Conservation (phyloP, 345 rosid species). For the Raphanus raphanistrum region DNA sequence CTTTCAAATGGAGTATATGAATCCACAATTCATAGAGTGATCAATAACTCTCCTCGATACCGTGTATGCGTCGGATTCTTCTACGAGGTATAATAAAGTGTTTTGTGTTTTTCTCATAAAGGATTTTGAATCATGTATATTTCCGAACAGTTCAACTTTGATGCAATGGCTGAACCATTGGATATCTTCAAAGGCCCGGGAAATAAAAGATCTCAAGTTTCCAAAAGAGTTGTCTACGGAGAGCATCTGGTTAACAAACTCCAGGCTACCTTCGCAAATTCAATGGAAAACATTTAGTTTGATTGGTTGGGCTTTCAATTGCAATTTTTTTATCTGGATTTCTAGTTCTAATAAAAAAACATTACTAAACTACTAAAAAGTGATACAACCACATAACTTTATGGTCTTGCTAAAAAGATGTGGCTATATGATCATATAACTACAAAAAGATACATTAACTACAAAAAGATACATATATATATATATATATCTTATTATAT, state of each 20-base stretch:
- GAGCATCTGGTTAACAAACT: constrained; percentile 75
- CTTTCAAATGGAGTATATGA: constrained; percentile 73
- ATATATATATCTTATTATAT: no score
- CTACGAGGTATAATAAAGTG: constrained; percentile 55
- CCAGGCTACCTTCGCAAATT: constrained; percentile 49
- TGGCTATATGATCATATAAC: no score
- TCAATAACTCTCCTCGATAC: constrained; percentile 57
- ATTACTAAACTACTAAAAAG: no score
- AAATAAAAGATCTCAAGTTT: constrained; percentile 40
- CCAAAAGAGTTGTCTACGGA: constrained; percentile 60
- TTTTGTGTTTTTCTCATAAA: not conserved
- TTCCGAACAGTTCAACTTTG: constrained; percentile 54
- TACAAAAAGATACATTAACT: no score
- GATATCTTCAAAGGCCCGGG: constrained; percentile 50
- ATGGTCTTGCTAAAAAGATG: no score
- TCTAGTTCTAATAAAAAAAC: not conserved
- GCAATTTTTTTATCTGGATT: not conserved
- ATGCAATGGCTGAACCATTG: constrained; percentile 66
- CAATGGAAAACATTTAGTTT: not conserved
- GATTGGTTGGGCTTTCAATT: not conserved
- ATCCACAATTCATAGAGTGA: constrained; percentile 72
- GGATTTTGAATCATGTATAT: not conserved
- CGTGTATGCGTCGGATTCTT: constrained; percentile 70
- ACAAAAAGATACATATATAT: no score
- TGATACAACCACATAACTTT: no score